Evolutionary conservation across 1,284 basidiomycete species (phyloP), one percentile per base, ranked within the genome.

Genomic region (Neonothopanus nambi): DNA sequence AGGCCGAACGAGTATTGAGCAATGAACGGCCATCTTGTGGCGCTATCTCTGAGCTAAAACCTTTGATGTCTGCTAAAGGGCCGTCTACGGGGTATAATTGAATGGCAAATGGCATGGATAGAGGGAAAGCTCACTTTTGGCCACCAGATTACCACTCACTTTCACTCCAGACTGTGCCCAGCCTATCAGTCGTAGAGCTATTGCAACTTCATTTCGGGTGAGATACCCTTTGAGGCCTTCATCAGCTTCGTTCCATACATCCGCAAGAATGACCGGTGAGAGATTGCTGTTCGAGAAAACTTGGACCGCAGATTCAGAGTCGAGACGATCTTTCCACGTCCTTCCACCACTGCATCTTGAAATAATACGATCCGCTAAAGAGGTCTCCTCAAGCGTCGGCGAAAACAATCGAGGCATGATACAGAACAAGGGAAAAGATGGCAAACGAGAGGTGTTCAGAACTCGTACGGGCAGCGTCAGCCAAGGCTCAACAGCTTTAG

Each of bases 191-290:
- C 85, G 68, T 42, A 84, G 71, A 1, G 82, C 82, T 40, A 77
- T 70, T 52, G 78, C 78, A 67, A 82, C 79, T 28, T 75, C 76
- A 23, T 77, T 75, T 28, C 70, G 69, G 24, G 76, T 77, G 46
- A 87, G 65, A 65, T 78, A 79, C 1, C 81, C 82, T 47, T 76
- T 79, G 65, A 81, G 80, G 17, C 79, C 78, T 8, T 73, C 74
- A 69, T 87, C 85, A 13, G 82, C 76, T 35, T 85, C 59, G 1
- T 78, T 73, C 85, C 85, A 87, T 57, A 87, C 76, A 63, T 81
- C 76, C 18, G 82, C 82, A 35, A 87, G 74, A 33, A 70, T 66
- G 42, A 69, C 62, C 13, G 76, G 75, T 12, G 78, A 68, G n/a
- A 81, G 68, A 39, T 68, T 68, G 17, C 45, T 47, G 21, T 71